Evolutionary conservation across 169 alveolate genomes (phyloP).

Genomic region (Plasmodium relictum): DNA sequence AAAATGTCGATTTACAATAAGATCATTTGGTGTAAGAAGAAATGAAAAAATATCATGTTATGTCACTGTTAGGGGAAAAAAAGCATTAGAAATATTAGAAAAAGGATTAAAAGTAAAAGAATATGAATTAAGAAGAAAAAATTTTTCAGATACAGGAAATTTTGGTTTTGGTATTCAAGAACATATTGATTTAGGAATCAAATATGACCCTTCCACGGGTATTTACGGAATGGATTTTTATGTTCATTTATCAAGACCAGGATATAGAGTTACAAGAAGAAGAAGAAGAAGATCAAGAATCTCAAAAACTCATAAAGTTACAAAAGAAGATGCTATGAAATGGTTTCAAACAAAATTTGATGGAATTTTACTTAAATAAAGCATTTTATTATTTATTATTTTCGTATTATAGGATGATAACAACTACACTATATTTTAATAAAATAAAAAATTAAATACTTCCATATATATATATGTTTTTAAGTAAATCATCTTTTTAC

Average conservation of each 20-base stretch:
- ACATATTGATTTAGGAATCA: conserved; percentile 99
- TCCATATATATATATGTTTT: too few relatives aligned
- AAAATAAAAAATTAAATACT: too few relatives aligned
- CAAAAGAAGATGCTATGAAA: conserved; percentile 97
- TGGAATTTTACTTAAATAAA: conserved; percentile 95
- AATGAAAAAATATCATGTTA: conserved; percentile 99
- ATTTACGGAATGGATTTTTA: conserved; percentile 99
- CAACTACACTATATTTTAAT: too few relatives aligned
- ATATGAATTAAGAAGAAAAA: conserved; percentile 96
- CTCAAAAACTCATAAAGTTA: conserved; percentile 96
- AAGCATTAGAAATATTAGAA: conserved; percentile 99
- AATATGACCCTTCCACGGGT: conserved; percentile 99
- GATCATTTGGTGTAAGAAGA: conserved; percentile 98
- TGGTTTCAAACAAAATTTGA: conserved; percentile 98
- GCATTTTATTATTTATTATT: background rate
- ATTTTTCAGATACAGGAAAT: conserved; percentile 98
- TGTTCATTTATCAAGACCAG: conserved; percentile 98
- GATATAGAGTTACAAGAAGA: conserved; percentile 97
- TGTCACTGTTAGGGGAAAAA: conserved; percentile 99
- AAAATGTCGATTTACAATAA: conserved; percentile 96
- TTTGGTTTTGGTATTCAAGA: conserved; percentile 99
- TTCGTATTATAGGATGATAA: too few relatives aligned
- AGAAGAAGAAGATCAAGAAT: conserved; percentile 93
- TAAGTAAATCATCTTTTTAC: too few relatives aligned
- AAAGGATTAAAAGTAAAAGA: conserved; percentile 99